Conservation (phyloP, 2,329 filamentous ascomycete genomes). For the Fusarium mangiferae region DNA sequence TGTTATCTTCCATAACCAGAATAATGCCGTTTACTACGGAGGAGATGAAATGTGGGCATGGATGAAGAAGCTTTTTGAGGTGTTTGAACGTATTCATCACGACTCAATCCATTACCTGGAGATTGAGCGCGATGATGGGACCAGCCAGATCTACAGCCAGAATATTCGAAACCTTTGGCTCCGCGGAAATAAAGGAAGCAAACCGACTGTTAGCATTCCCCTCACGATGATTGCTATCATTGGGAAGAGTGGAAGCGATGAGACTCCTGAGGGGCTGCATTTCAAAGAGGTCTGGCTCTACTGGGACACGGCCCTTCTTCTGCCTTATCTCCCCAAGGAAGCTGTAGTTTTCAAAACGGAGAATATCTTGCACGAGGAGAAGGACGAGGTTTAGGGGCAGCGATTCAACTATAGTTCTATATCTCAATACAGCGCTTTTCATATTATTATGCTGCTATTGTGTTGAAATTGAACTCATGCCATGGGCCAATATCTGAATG, state of each 20-base stretch:
- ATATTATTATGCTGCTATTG: too few relatives aligned
- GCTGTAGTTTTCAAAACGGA: not conserved
- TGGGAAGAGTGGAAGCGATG: not conserved
- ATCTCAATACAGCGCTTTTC: too few relatives aligned
- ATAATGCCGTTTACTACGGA: not conserved
- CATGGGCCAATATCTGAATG: rapidly evolving
- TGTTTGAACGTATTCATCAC: not conserved
- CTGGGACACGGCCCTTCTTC: not conserved
- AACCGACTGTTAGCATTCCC: not conserved
- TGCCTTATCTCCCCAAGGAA: not conserved
- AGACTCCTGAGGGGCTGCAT: not conserved
- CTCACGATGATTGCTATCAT: not conserved
- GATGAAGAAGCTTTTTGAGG: not conserved
- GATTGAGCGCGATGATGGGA: not conserved
- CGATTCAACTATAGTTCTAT: not conserved
- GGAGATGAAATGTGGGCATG: not conserved
- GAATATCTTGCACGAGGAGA: not conserved
- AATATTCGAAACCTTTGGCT: not conserved
- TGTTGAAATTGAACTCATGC: too few relatives aligned
- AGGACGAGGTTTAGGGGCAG: not conserved
- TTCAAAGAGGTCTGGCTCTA: not conserved
- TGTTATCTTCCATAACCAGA: not conserved
- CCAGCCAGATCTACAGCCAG: not conserved
- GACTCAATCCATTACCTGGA: not conserved
- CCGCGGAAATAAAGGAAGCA: not conserved